Percentiles rank a stretch among this genome's conserved stretches.
These are phyloP conservation scores for Bryum argenteum DNA, from an alignment of 225 moss, liverwort and hornwort genomes.

Conservation along the genomic window DNA sequence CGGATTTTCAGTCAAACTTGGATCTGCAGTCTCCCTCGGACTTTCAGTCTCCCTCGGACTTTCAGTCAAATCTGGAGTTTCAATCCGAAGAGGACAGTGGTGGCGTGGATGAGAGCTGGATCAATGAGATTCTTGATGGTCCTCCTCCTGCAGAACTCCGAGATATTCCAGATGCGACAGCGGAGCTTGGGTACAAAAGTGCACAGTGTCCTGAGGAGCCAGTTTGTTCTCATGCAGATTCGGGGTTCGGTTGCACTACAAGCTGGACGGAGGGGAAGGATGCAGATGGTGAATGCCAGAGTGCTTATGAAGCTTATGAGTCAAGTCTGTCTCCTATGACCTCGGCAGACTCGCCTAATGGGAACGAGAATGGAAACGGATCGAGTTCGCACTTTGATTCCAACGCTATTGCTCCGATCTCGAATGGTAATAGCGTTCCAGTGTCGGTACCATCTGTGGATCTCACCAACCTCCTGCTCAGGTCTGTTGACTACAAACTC, in stretches of 20 bases:
- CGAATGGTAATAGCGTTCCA: constrained; percentile 24
- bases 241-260: not conserved
- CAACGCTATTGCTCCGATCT: constrained; percentile 9
- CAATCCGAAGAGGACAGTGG: constrained; percentile 28
- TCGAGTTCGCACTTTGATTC: not conserved
- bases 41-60: constrained; percentile 7
- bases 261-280: constrained; percentile 6
- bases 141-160: constrained; percentile 46
- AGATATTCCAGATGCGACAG: constrained; percentile 18
- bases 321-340: constrained; percentile 5
- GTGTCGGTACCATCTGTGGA: constrained; percentile 28
- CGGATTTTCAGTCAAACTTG: not conserved
- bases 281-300: constrained; percentile 24
- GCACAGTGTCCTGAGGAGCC: not conserved
- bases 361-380: constrained; percentile 17
- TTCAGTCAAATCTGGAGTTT: not conserved
- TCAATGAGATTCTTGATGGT: constrained; percentile 44
- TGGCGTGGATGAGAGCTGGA: constrained; percentile 47
- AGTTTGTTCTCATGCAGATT: not conserved
- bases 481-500: constrained; percentile 19
- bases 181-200: not conserved
- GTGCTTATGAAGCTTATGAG: not conserved
- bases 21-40: not conserved
- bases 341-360: constrained; percentile 18
- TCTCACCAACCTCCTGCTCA: constrained; percentile 32